phyloP scores from a whole-genome alignment of 768 basidiomycete genomes.

The Naganishia vishniacii region DNA sequence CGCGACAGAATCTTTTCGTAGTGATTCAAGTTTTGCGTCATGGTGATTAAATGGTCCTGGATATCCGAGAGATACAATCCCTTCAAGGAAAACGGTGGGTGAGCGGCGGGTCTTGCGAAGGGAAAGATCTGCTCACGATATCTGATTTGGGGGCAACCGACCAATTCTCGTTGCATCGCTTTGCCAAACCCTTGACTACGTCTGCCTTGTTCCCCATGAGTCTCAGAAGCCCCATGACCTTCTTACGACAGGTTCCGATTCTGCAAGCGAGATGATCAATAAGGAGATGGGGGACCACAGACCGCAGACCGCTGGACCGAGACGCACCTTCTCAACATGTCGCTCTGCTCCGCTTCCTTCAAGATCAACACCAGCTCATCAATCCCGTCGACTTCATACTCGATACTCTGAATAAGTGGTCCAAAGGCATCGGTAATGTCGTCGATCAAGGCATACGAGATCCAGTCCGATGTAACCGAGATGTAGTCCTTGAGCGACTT shows the following conservation, averaged over 20 bases:
- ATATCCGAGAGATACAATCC: conserved; percentile 94
- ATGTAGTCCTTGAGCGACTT: conserved; percentile 99
- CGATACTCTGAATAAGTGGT: conserved; percentile 94
- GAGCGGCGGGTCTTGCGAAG: background rate
- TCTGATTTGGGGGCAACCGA: conserved; percentile 95
- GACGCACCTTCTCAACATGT: conserved; percentile 76
- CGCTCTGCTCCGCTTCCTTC: conserved; percentile 91
- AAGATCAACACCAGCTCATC: conserved; percentile 96
- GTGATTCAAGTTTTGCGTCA: conserved; percentile 99
- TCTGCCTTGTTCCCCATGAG: conserved; percentile 99
- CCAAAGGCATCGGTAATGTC: conserved; percentile 99
- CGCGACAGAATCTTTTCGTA: conserved; percentile 99
- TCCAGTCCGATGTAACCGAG: conserved; percentile 98
- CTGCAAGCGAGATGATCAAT: conserved; percentile 46
- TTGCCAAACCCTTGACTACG: conserved; percentile 96
- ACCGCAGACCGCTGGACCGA: background rate
- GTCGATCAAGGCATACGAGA: conserved; percentile 97
- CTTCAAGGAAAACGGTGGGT: conserved; percentile 49
- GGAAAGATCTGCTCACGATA: conserved; percentile 62
- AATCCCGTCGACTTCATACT: conserved; percentile 98
- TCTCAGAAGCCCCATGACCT: conserved; percentile 93
- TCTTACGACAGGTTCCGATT: conserved; percentile 96
- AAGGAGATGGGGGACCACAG: too few relatives aligned
- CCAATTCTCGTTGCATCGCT: conserved; percentile 92
- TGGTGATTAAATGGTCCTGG: conserved; percentile 97